These are phyloP conservation scores for Yamadazyma insecticola DNA, from an alignment of 805 yeast species.

Conservation along the genomic window DNA sequence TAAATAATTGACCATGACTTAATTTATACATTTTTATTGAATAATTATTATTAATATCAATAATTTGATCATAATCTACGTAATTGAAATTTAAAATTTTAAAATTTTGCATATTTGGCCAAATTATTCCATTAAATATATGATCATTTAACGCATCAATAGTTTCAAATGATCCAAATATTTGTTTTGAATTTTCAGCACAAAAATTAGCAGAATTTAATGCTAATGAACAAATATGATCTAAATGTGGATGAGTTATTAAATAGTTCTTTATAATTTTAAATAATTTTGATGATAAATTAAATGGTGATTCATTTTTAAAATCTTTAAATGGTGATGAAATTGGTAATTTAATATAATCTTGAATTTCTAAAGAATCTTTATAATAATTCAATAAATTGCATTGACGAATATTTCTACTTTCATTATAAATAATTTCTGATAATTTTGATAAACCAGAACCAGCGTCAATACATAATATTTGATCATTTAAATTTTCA, in stretches of 20 bases:
- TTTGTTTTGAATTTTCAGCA: slow-evolving; percentile 25
- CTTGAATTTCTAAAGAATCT: slow-evolving; percentile 20
- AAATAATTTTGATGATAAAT: slow-evolving; percentile 9
- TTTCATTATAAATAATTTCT: slow-evolving; percentile 31
- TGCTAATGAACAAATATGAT: slow-evolving; percentile 67
- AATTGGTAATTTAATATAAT: slow-evolving; percentile 14
- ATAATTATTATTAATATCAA: slow-evolving; percentile 15
- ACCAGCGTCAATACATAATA: slow-evolving; percentile 77
- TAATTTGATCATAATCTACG: slow-evolving; percentile 9
- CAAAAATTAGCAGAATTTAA: slow-evolving; percentile 62
- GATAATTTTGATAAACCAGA: slow-evolving; percentile 57
- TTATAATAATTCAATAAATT: slow-evolving; percentile 16
- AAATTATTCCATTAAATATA: slow-evolving; percentile 67
- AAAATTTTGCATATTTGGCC: slow-evolving; percentile 65
- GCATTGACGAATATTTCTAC: slow-evolving; percentile 6
- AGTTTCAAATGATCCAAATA: slow-evolving; percentile 55
- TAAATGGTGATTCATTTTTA: slow-evolving; percentile 5
- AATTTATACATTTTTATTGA: slow-evolving; percentile 27
- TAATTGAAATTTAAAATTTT: slow-evolving; percentile 19
- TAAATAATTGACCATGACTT: slow-evolving; percentile 25
- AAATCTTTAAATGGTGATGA: slow-evolving; percentile 22
- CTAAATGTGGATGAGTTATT: slow-evolving; percentile 81
- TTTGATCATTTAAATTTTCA: slow-evolving; percentile 21
- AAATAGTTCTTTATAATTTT: slow-evolving; percentile 39
- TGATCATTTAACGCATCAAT: slow-evolving; percentile 46